Conservation (phyloP, 257 asterid genomes). For the Fraxinus americana region DNA sequence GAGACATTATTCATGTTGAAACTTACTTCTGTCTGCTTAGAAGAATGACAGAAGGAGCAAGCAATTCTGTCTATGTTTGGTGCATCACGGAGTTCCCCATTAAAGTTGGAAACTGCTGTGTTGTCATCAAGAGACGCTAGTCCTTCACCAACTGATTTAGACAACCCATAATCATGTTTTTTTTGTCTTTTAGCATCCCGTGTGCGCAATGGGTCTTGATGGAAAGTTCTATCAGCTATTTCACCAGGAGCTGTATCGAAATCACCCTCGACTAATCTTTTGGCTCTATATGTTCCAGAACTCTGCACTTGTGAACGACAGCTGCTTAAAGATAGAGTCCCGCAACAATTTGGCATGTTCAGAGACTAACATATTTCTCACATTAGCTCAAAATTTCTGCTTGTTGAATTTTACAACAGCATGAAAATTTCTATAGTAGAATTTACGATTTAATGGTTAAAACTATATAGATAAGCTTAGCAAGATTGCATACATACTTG, state of each 20-base stretch:
- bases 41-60: constrained; percentile 84
- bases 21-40: constrained; percentile 69
- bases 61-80: constrained; percentile 32
- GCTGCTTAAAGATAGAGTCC: constrained; percentile 13
- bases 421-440: not conserved
- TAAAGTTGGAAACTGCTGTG: constrained; percentile 32
- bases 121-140: constrained; percentile 25
- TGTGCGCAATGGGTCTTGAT: constrained; percentile 28
- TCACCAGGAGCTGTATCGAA: constrained; percentile 31
- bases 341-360: constrained; percentile 10
- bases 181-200: constrained; percentile 71
- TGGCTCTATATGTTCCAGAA: constrained; percentile 21
- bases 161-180: constrained; percentile 44
- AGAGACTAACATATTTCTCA: not conserved
- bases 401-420: not conserved
- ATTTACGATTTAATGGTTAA: not conserved
- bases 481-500: not conserved
- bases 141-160: constrained; percentile 33
- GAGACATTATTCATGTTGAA: constrained; percentile 17
- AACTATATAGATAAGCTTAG: not conserved
- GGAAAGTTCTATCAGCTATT: constrained; percentile 11
- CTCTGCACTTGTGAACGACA: constrained; percentile 36
- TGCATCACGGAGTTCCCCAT: constrained; percentile 35
- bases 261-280: constrained; percentile 34
- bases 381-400: not conserved